Evolutionary conservation across 2,329 filamentous ascomycete genomes (phyloP).

Genomic region (Malbranchea zuffiana): DNA sequence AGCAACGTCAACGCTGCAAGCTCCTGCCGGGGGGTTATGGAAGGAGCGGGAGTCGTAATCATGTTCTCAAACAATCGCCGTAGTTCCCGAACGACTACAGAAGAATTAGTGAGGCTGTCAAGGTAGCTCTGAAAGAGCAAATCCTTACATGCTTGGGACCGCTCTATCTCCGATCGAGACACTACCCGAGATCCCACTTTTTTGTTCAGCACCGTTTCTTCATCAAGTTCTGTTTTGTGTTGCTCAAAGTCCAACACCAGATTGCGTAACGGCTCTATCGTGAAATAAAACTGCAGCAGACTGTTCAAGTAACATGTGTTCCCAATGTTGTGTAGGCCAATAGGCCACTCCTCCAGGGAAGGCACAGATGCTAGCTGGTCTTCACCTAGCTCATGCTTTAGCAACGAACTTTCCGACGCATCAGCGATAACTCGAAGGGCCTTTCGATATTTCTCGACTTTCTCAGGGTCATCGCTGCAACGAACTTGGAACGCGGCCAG

Average conservation of each 20-base stretch:
- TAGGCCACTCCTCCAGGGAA: slow-evolving; percentile 51
- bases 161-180: slow-evolving; percentile 45
- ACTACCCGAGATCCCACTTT: slow-evolving; percentile 65
- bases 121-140: slow-evolving; percentile 7
- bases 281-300: slow-evolving; percentile 89
- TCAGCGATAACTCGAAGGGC: slow-evolving; percentile 40
- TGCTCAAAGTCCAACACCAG: slow-evolving; percentile 67
- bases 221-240: slow-evolving; percentile 56
- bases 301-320: slow-evolving; percentile 99
- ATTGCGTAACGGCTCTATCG: slow-evolving; percentile 67
- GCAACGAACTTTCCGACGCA: slow-evolving; percentile 30
- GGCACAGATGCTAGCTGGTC: slow-evolving; percentile 23
- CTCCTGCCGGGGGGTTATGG: slow-evolving; percentile 61
- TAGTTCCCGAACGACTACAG: slow-evolving; percentile 62
- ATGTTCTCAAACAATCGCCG: slow-evolving; percentile 59
- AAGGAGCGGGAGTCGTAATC: slow-evolving; percentile 49
- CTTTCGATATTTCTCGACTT: slow-evolving; percentile 35
- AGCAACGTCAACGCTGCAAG: slow-evolving; percentile 71
- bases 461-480: slow-evolving; percentile 37
- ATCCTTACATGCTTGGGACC: slow-evolving; percentile 63
- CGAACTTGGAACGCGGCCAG: slow-evolving; percentile 39
- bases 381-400: slow-evolving; percentile 27
- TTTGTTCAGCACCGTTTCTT: slow-evolving; percentile 53
- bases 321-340: slow-evolving; percentile 83
- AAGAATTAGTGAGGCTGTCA: slow-evolving; percentile 6